Base-by-base conservation (phyloP, 2,329 filamentous ascomycete genomes). In the Pseudogymnoascus sp. region DNA sequence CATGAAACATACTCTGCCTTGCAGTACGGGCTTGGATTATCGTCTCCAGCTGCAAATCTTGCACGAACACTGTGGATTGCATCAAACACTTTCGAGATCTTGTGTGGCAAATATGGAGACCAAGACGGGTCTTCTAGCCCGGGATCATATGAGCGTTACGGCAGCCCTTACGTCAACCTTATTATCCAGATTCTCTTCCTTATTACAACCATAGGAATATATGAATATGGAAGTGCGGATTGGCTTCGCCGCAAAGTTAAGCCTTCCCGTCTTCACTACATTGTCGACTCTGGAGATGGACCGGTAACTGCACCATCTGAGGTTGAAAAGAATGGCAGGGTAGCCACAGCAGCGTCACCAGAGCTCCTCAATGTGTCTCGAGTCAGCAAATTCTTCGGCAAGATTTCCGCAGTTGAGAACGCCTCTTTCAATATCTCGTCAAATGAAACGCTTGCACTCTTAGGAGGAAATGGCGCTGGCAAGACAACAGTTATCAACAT, bases 401-500 rank as follows among this genome's bases (percentile, higher is more conserved):
- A 77, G 60, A 82, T 82, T 62, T 74, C 81, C 28, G 86, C 85
- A 1, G 84, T 88, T 5, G 78, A 87, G 66, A 81, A 88, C 67
- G 79, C 87, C n/a, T 84, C 83, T 0, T 88, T 89, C 65, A 82
- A 82, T 16, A 84, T 89, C 1, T 78, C 80, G 0, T 77, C 78
- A 40, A 82, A 83, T 36, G 82, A 88, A 69, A 83, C 86, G 1
- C 87, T 88, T 67, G 85, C 85, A 1, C 77, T 89, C 0, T 78
- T 89, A 1, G 86, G 86, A 1, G 85, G 85, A 0, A 88, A 88
- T 66, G 85, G 86, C 7, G 86, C 86, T 4, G 86, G 86, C 44
- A 89, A 89, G 69, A 84, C 81, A 1, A 87, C 84, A 0, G 86
- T 82, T 1, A 87, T 89, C 67, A 83, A 81, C n/a, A 78, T 88